A percentile compares a stretch with the other conserved stretches of the same genome.
Conservation (phyloP, 208 protist genomes). For the Crithidia thermophila region DNA sequence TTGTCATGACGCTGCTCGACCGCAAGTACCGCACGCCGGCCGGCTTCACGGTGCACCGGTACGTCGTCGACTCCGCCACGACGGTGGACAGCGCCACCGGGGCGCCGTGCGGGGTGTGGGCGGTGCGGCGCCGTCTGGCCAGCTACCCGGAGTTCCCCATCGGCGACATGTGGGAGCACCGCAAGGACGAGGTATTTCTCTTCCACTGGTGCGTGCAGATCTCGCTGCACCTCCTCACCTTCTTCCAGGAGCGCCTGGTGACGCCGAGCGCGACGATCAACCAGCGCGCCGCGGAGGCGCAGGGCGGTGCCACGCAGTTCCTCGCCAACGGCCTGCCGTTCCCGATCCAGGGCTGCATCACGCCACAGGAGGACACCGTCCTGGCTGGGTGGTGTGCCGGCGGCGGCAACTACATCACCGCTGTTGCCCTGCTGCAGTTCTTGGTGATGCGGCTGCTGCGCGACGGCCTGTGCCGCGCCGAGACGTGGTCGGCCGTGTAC, state of each 20-base stretch:
- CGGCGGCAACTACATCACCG: conserved; percentile 79
- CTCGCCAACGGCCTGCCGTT: conserved; percentile 17
- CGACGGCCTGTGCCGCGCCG: conserved; percentile 64
- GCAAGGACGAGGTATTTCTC: conserved; percentile 76
- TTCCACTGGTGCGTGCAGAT: conserved; percentile 86
- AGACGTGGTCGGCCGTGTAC: conserved; percentile 80
- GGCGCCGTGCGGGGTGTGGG: conserved; percentile 32
- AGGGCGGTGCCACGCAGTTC: conserved; percentile 10
- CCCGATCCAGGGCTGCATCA: conserved; percentile 58
- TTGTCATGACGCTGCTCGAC: conserved; percentile 51
- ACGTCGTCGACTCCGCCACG: conserved; percentile 22
- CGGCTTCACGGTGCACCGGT: conserved; percentile 34
- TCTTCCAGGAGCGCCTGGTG: conserved; percentile 84
- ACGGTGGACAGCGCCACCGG: conserved; percentile 1
- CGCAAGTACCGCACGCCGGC: conserved; percentile 33
- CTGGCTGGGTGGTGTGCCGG: conserved; percentile 58
- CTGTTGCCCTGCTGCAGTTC: conserved; percentile 76
- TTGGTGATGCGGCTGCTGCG: conserved; percentile 72
- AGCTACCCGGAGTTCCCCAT: conserved; percentile 62
- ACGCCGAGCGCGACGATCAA: conserved; percentile 72
- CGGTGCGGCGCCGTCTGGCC: conserved; percentile 33
- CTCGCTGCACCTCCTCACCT: conserved; percentile 68
- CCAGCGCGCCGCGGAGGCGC: conserved; percentile 38
- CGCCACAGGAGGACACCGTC: conserved; percentile 69
- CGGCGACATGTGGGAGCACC: conserved; percentile 45